Percentiles rank a stretch among this genome's conserved stretches.
phyloP scores from a whole-genome alignment of 345 rosid species.

The Mangifera indica region DNA sequence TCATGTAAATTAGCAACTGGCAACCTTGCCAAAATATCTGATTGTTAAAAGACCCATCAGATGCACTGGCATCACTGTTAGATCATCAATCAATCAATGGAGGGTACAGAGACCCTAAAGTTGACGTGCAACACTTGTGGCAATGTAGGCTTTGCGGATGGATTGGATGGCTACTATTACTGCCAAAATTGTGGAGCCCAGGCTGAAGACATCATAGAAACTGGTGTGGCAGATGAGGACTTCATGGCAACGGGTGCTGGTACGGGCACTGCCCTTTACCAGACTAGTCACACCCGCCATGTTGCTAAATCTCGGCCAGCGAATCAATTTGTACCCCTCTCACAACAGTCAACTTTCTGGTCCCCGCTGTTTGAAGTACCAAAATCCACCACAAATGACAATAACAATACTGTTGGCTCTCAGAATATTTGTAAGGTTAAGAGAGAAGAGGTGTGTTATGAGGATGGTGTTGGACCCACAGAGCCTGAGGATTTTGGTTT shows the following conservation, averaged over 20 bases:
- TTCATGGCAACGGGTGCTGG: slow-evolving; percentile 43
- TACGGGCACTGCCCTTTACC: slow-evolving; percentile 47
- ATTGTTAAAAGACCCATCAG: too few species aligned
- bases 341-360: slow-evolving; percentile 46
- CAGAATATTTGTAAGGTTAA: slow-evolving; percentile 2
- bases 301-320: slow-evolving; percentile 23
- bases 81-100: slow-evolving; percentile 9
- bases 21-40: too few species aligned
- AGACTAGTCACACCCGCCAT: slow-evolving; percentile 35
- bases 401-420: background rate
- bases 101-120: slow-evolving; percentile 13
- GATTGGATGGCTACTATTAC: slow-evolving; percentile 52
- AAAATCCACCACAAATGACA: background rate
- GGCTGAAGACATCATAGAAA: slow-evolving; percentile 47
- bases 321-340: slow-evolving; percentile 21
- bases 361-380: slow-evolving; percentile 33
- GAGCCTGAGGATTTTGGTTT: slow-evolving; percentile 56
- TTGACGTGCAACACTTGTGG: slow-evolving; percentile 58
- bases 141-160: slow-evolving; percentile 40
- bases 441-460: slow-evolving; percentile 21
- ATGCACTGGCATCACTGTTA: background rate
- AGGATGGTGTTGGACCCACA: slow-evolving; percentile 33
- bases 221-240: slow-evolving; percentile 63
- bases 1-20: too few species aligned
- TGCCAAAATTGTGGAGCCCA: slow-evolving; percentile 47